Evolutionary conservation across 129 eudicot genomes (phyloP).

Genomic region (Flaveria linearis): DNA sequence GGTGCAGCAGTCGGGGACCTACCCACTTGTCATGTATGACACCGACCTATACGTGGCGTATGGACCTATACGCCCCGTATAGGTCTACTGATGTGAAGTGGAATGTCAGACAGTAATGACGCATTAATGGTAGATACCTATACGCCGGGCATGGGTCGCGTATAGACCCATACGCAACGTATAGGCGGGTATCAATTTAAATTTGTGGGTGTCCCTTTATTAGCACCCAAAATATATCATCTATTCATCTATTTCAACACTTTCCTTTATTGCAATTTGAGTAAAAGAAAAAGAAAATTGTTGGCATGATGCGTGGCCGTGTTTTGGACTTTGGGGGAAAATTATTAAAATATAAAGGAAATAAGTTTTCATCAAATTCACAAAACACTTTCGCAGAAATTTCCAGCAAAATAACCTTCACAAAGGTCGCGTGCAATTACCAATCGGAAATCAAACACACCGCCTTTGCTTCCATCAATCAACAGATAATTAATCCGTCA

Average conservation of each 20-base stretch:
- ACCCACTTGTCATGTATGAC: no score
- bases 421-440: background rate
- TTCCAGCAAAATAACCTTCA: constrained; percentile 10
- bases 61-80: no score
- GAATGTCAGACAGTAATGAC: no score
- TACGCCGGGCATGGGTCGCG: no score
- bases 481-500: background rate
- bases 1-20: no score
- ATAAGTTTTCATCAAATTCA: background rate
- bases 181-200: no score
- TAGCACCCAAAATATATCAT: no score
- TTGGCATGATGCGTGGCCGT: background rate
- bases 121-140: no score
- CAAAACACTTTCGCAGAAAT: constrained; percentile 3
- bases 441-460: background rate
- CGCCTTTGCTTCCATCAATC: constrained; percentile 18
- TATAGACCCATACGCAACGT: no score
- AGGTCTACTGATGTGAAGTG: no score
- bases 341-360: background rate
- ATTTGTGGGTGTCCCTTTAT: no score
- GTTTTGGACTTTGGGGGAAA: constrained; percentile 10
- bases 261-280: background rate
- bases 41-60: no score
- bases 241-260: background rate
- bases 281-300: background rate